phyloP scores from a whole-genome alignment of 2,329 filamentous ascomycete species.

The Ophiostoma piceae region DNA sequence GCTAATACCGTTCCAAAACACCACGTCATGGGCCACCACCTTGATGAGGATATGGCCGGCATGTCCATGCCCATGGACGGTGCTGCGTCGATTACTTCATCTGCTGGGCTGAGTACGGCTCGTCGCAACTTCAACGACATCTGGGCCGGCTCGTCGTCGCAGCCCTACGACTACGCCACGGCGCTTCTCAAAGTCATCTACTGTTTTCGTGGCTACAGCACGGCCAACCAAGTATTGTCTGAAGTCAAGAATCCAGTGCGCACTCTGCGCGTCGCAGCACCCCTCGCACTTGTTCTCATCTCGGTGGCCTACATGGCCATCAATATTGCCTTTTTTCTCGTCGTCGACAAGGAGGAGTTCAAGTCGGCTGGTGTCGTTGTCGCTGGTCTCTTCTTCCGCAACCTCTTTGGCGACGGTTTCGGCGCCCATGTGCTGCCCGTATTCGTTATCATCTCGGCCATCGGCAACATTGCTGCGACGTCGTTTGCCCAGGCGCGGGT shows the following conservation, averaged over 20 bases:
- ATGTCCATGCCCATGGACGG: background rate
- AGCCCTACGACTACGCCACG: slow-evolving; percentile 43
- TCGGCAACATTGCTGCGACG: background rate
- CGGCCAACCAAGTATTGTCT: slow-evolving; percentile 51
- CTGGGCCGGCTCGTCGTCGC: slow-evolving; percentile 38
- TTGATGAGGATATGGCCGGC: background rate
- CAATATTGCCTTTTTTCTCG: background rate
- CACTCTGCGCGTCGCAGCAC: slow-evolving; percentile 48
- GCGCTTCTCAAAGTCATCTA: slow-evolving; percentile 53
- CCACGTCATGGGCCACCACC: background rate
- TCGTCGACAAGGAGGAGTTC: background rate
- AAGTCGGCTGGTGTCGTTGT: background rate
- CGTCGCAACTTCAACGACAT: slow-evolving; percentile 28
- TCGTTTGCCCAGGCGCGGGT: background rate
- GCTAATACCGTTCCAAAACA: background rate
- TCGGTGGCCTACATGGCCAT: background rate
- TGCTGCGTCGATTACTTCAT: background rate
- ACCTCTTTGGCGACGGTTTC: background rate
- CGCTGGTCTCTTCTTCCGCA: background rate
- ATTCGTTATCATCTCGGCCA: background rate
- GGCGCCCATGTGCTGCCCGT: background rate
- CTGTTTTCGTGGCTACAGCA: slow-evolving; percentile 51
- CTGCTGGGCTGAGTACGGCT: background rate
- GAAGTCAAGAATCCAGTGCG: slow-evolving; percentile 54
- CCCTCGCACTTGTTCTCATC: background rate